A percentile compares a stretch with the other conserved stretches of the same genome.
Evolutionary conservation across 768 basidiomycete genomes (phyloP).

Genomic region (Naganishia kalamii): DNA sequence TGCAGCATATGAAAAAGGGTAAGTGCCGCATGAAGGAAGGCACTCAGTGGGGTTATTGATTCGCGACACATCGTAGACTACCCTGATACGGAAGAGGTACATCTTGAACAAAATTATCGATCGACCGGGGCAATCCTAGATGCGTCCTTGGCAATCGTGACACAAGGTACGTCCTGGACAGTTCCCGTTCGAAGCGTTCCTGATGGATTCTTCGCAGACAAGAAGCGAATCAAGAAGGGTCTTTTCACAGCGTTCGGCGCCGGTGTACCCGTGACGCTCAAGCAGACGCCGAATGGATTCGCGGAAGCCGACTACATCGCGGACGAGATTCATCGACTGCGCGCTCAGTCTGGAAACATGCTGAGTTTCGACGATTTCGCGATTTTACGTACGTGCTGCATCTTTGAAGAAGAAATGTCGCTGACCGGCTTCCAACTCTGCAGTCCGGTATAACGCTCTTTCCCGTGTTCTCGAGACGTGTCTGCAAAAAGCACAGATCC

Average conservation of each 20-base stretch:
- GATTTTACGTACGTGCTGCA: slow-evolving; percentile 59
- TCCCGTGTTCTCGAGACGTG: slow-evolving; percentile 69
- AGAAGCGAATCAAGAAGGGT: slow-evolving; percentile 65
- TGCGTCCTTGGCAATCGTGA: slow-evolving; percentile 68
- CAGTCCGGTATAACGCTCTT: slow-evolving; percentile 75
- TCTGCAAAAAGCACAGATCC: slow-evolving; percentile 71
- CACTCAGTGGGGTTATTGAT: background rate
- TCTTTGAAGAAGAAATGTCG: background rate
- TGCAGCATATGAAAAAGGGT: slow-evolving; percentile 65
- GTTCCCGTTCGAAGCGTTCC: background rate
- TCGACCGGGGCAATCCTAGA: slow-evolving; percentile 70
- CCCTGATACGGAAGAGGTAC: slow-evolving; percentile 58
- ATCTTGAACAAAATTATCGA: slow-evolving; percentile 80
- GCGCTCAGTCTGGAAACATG: slow-evolving; percentile 67
- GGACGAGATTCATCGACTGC: slow-evolving; percentile 65
- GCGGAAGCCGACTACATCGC: slow-evolving; percentile 69
- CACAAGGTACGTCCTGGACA: slow-evolving; percentile 56
- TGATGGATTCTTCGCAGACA: slow-evolving; percentile 52
- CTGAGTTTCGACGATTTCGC: slow-evolving; percentile 71
- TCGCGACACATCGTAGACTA: slow-evolving; percentile 54
- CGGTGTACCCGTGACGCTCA: slow-evolving; percentile 60
- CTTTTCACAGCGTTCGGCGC: slow-evolving; percentile 62
- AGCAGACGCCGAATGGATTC: slow-evolving; percentile 50
- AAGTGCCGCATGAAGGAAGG: slow-evolving; percentile 26
- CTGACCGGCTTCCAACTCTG: background rate